Evolutionary conservation across 495 filamentous ascomycete species (phyloP).

Genomic region (Trichoderma erinaceum): DNA sequence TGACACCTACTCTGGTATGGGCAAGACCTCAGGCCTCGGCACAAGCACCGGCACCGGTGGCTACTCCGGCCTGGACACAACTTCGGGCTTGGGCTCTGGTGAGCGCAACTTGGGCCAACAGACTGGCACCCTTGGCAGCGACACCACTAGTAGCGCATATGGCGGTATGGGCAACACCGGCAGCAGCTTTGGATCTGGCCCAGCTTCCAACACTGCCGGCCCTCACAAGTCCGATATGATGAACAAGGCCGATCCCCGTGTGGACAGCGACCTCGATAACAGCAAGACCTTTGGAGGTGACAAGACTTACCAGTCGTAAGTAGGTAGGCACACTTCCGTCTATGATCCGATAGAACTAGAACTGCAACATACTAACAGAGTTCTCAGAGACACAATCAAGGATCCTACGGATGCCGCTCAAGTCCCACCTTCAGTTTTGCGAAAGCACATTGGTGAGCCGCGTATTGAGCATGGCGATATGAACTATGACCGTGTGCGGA

Average conservation of each 20-base stretch:
- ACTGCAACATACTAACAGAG: conserved; percentile 8
- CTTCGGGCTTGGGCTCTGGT: conserved; percentile 30
- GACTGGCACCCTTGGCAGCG: conserved; percentile 17
- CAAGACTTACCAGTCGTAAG: conserved; percentile 45
- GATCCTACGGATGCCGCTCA: conserved; percentile 44
- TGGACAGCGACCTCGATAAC: conserved; percentile 45
- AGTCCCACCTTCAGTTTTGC: conserved; percentile 42
- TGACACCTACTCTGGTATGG: neutral
- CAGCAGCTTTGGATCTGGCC: conserved; percentile 23
- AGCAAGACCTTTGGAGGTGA: conserved; percentile 39
- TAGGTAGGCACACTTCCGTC: conserved; percentile 19
- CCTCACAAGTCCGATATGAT: conserved; percentile 44
- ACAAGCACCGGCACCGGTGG: no score
- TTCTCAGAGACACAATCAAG: neutral
- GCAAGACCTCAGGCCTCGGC: no score
- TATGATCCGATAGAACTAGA: neutral
- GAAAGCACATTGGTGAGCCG: conserved; percentile 33
- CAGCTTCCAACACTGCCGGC: conserved; percentile 34
- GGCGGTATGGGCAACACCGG: conserved; percentile 29
- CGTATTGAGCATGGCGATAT: conserved; percentile 32
- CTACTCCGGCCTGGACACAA: conserved; percentile 22
- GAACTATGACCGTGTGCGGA: conserved; percentile 29
- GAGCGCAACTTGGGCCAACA: conserved; percentile 2
- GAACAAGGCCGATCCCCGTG: conserved; percentile 51
- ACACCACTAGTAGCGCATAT: conserved; percentile 17